Base-by-base conservation (phyloP, 106 monocot species). In the Phalaenopsis equestris region DNA sequence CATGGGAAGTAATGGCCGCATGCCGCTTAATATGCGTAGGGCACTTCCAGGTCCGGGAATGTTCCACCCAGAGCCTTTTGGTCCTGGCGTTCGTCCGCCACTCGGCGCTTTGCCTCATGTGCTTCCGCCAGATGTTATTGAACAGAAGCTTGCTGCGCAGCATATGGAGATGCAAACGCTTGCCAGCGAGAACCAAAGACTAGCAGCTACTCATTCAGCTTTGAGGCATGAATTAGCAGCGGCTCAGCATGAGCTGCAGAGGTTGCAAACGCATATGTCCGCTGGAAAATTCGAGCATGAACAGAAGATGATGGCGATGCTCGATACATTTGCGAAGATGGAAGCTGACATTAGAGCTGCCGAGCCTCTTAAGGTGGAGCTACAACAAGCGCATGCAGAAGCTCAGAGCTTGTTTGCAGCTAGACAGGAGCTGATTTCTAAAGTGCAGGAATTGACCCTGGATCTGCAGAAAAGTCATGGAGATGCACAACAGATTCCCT, bases 1-100 rank as follows among this genome's bases (percentile, higher is more conserved):
- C 42, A 94, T 94, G 94, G 87, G 88, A 78, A 94, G 91, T 83
- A 94, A 90, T 85, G 89, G 91, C 3, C 86, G 85, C 46, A 56
- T 80, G 49, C 89, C 85, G 2, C 85, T 85, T 38, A 84, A 91
- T 79, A 41, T 84, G n/a, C 84, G 87, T 0, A 82, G 67, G 67
- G 86, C 89, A 70, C 80, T 88, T 77, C 87, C 89, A 56, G 86
- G 84, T 15, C 82, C 90, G n/a, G 85, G 49, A 3, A 55, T 89
- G 82, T 68, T 92, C 77, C 86, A 82, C 18, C 88, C 81, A 55
- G 88, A 93, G 68, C 90, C 90, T 56, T 89, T 83, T 84, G 85
- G 78, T 73, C 86, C 87, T 3, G 88, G 79, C 11, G 79, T 84
- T 46, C 90, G 56, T 16, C 89, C 89, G 21, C 83, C 84, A 37